Evolutionary conservation across 1,284 basidiomycete species (phyloP), one percentile per base, ranked within the genome.

Genomic region (Cutaneotrichosporon dermatis): DNA sequence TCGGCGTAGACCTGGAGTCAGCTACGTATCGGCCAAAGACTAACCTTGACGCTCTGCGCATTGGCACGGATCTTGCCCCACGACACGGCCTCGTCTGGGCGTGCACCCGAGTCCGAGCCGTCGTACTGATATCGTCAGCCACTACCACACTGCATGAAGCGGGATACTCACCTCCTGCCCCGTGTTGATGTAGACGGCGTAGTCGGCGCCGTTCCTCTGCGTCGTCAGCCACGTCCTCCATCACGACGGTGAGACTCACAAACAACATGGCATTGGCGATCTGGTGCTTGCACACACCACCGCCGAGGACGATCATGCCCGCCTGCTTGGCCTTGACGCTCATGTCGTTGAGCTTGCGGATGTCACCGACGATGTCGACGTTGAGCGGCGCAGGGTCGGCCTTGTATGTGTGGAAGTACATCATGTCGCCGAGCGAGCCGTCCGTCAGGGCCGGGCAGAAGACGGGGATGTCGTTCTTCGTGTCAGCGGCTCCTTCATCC

Each of bases 191-290:
- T 90, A 99, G 11, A 99, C 95, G 4, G 94, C 92, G 71, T 86
- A 99, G 76, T 99, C 96, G 4, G 96, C 96, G 3, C 96, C 96
- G 72, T 99, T 99, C 42, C 95, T 41, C 50, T 57, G 43, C 25
- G 34, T 34, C 12, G 46, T 44, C 12, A 51, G 57, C 35, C n/a
- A 39, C 16, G 10, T n/a, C 33, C 36, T 12, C 13, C 8, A 16
- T 16, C 4, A 2, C 35, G 7, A 9, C 11, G 16, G 25, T 11
- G 12, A 9, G 5, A 77, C 82, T 72, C 75, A 95, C 93, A 73
- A 99, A 97, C 25, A 99, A 81, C 96, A 99, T 98, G 1, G 95
- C 94, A 72, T 99, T 99, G 13, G 94, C 94, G 60, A 99, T 97
- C 74, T 99, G 96, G 76, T 99, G 96, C 78, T 99, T 99, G 82